Evolutionary conservation across 345 rosid species (phyloP).

Genomic region (Eucalyptus curtisii): DNA sequence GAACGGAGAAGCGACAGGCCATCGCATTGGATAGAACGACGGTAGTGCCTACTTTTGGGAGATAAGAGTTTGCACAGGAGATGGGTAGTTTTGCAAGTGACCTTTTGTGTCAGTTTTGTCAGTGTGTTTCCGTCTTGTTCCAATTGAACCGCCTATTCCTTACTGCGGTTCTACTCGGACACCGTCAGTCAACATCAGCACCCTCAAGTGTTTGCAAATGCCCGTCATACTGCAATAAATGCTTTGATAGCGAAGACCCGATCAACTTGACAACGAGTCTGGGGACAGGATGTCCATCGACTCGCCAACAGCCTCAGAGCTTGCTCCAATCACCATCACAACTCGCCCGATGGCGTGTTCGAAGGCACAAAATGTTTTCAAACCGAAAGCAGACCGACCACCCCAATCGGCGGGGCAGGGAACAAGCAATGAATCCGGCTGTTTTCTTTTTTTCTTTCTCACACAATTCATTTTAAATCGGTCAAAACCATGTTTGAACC

Average conservation of each 20-base stretch:
- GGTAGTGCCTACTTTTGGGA: not conserved
- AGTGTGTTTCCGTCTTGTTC: not conserved
- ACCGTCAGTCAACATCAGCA: not conserved
- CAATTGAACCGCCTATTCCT: not conserved
- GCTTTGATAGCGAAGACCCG: not conserved
- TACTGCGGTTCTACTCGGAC: not conserved
- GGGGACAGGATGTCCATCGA: not conserved
- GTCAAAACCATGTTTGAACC: too few species aligned
- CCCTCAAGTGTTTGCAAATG: not conserved
- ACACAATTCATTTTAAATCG: too few species aligned
- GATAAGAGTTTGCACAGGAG: not conserved
- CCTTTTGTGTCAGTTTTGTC: not conserved
- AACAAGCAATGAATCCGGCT: too few species aligned
- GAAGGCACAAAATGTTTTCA: not conserved
- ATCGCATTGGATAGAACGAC: not conserved
- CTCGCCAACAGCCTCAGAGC: not conserved
- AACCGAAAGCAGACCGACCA: not conserved
- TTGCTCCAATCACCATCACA: not conserved
- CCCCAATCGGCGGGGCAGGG: too few species aligned
- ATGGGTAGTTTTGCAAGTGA: not conserved
- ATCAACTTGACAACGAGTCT: not conserved
- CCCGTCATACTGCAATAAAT: not conserved
- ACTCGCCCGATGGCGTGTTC: not conserved
- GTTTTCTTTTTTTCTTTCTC: too few species aligned
- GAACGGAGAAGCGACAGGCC: not conserved